phyloP scores from a whole-genome alignment of 192 early-diverging fungal genomes.

The Backusella psychrophila region DNA sequence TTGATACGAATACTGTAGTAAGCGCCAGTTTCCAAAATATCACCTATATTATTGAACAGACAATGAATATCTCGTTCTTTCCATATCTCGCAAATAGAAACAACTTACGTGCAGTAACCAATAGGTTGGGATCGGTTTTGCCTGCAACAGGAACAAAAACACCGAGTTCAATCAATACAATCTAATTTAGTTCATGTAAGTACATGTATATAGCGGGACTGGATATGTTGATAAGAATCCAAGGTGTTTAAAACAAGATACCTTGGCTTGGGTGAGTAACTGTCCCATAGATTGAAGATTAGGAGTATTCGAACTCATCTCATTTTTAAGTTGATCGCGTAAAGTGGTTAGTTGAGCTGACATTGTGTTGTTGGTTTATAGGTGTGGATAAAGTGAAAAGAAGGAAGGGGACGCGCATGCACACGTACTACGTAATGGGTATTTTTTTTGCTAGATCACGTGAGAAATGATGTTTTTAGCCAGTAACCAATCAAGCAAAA shows the following conservation, averaged over 20 bases:
- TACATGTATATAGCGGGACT: neutral
- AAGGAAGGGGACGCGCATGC: conserved; percentile 1
- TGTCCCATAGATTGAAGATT: conserved; percentile 70
- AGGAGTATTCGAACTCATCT: conserved; percentile 59
- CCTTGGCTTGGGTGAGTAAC: conserved; percentile 69
- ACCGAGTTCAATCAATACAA: conserved; percentile 48
- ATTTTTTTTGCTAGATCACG: neutral
- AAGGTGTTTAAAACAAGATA: conserved; percentile 21
- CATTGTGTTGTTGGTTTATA: neutral
- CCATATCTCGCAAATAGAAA: neutral
- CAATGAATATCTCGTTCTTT: neutral
- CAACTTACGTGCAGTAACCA: conserved; percentile 56
- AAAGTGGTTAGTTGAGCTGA: conserved; percentile 36
- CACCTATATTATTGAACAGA: conserved; percentile 49
- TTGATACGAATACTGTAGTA: conserved; percentile 81
- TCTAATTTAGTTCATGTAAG: conserved; percentile 29
- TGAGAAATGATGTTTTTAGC: neutral
- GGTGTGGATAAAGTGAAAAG: neutral
- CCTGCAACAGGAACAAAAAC: conserved; percentile 44
- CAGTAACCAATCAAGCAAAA: neutral
- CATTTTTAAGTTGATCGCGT: conserved; percentile 64
- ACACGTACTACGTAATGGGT: neutral
- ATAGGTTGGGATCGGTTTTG: conserved; percentile 37
- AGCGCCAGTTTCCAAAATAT: conserved; percentile 88
- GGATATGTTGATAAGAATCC: neutral